Evolutionary conservation across 225 moss, liverwort and hornwort species (phyloP), one percentile per base, ranked within the genome.

Genomic region (Asterella californica): DNA sequence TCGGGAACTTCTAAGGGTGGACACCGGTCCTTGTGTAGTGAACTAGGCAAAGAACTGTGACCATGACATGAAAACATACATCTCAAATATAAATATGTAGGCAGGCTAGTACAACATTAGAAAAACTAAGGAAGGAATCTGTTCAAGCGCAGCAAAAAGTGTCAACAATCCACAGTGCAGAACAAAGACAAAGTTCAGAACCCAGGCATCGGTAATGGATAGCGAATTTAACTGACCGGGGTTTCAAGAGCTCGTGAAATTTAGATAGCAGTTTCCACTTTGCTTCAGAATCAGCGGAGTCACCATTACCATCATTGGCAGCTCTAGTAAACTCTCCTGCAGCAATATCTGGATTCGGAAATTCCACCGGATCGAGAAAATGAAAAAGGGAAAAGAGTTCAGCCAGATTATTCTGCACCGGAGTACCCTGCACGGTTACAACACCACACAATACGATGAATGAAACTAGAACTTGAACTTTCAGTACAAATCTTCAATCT

Each of bases 311-410:
- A 37, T 80, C 76, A 81, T 76, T 81, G 82, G 90, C 91, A 29
- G 90, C 90, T 83, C 93, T 82, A 53, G 81, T 85, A 78, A 91
- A 92, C 68, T 90, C 85, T 79, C 60, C 84, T 32, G 90, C 92
- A 77, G 90, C 83, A 72, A 72, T 61, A 66, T 92, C 93, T 47
- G 91, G 91, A 86, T 93, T 91, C 38, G 91, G 88, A 65, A 92
- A 93, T 73, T 89, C 89, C 47, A 22, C 76, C 46, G 93, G 92
- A 81, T 93, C 96, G 83, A 96, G 84, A 72, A 96, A 96, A 75
- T 93, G 92, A 66, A 93, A 85, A 19, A 96, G 86, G 66, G 92
- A 83, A 86, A 90, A 92, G 25, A 96, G 86, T 85, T 94, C 93
- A 75, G 88, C 83, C 81, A 92, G 75, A n/a, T 90, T 92, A 82